Evolutionary conservation across 2,329 filamentous ascomycete genomes (phyloP).

Genomic region (Fusarium tupiense): DNA sequence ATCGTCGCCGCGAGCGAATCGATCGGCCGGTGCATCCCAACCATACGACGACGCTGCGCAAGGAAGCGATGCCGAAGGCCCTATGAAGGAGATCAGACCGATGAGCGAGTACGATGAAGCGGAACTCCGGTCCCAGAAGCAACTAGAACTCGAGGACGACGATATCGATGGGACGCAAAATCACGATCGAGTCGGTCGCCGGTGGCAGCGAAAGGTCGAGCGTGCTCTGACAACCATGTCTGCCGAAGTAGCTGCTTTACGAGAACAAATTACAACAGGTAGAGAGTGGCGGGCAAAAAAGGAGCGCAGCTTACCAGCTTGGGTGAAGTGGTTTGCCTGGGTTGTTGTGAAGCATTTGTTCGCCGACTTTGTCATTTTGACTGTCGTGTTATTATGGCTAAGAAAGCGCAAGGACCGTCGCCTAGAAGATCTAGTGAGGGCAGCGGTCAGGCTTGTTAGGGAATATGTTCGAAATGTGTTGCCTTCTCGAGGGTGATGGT

Average conservation of each 20-base stretch:
- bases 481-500: conserved; percentile 61
- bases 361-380: conserved; percentile 74
- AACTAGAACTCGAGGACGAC: conserved; percentile 58
- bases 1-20: conserved; percentile 62
- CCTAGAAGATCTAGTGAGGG: conserved; percentile 77
- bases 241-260: conserved; percentile 88
- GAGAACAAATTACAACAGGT: conserved; percentile 87
- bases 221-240: conserved; percentile 88
- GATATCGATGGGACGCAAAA: conserved; percentile 52
- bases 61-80: conserved; percentile 60
- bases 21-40: conserved; percentile 45
- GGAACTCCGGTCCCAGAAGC: conserved; percentile 62
- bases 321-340: conserved; percentile 78
- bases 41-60: conserved; percentile 60
- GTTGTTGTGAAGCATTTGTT: conserved; percentile 76
- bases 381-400: conserved; percentile 76
- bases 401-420: conserved; percentile 74
- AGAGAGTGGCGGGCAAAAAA: conserved; percentile 75
- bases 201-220: conserved; percentile 86
- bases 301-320: conserved; percentile 72
- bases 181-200: conserved; percentile 53
- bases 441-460: conserved; percentile 64
- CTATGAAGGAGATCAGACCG: conserved; percentile 80
- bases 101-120: conserved; percentile 85
- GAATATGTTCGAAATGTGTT: conserved; percentile 69